Evolutionary conservation across 768 basidiomycete genomes (phyloP).

Genomic region (Pulveroboletus ravenelii): DNA sequence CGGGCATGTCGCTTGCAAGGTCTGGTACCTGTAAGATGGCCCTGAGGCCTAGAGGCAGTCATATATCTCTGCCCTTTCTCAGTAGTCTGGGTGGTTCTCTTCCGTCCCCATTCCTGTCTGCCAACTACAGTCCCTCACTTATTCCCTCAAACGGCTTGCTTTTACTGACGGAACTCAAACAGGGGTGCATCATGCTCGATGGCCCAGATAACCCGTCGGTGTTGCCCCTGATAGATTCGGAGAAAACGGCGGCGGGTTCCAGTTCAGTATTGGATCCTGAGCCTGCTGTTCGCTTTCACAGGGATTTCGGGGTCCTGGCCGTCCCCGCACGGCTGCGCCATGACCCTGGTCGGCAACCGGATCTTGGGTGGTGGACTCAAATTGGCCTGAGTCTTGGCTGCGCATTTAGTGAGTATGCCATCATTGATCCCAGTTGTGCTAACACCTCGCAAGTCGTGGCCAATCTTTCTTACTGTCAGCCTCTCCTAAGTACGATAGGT

Average conservation of each 20-base stretch:
- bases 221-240: conserved; percentile 8
- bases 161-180: neutral
- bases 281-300: neutral
- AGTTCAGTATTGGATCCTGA: neutral
- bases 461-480: conserved; percentile 82
- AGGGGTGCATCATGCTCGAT: conserved; percentile 9
- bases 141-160: neutral
- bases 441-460: conserved; percentile 35
- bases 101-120: conserved; percentile 2
- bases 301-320: conserved; percentile 42
- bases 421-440: neutral
- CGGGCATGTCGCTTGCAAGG: too few relatives aligned
- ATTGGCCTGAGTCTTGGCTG: conserved; percentile 45
- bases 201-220: conserved; percentile 9
- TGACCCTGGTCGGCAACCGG: conserved; percentile 34
- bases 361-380: conserved; percentile 38
- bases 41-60: conserved; percentile 5
- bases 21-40: neutral
- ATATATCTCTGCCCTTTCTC: conserved; percentile 2
- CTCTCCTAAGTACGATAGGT: conserved; percentile 55
- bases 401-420: conserved; percentile 37
- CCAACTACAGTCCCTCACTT: neutral
- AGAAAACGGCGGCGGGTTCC: neutral
- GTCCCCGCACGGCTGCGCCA: conserved; percentile 42
- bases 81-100: neutral